Conservation (phyloP, 305 asterid species). For the Lippia alba region DNA sequence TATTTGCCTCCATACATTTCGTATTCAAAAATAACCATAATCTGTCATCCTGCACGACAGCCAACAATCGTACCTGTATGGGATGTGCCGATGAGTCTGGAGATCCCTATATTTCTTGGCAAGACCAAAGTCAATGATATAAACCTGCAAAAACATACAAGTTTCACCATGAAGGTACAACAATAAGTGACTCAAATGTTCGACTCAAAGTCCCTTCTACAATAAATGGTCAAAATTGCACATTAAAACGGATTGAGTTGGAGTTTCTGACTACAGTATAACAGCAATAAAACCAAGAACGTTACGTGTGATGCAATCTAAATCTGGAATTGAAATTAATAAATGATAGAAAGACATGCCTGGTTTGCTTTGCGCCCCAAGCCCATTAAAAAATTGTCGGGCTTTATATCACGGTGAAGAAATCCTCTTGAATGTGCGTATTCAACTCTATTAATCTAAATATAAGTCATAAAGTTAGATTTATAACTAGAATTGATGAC, state of each 20-base stretch:
- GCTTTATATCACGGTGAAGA: slow-evolving; percentile 74
- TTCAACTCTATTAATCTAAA: slow-evolving; percentile 65
- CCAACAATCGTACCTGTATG: slow-evolving; percentile 44
- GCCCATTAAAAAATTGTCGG: slow-evolving; percentile 74
- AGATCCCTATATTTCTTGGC: slow-evolving; percentile 62
- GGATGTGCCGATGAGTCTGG: slow-evolving; percentile 59
- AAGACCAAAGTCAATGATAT: slow-evolving; percentile 56
- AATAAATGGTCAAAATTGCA: too few species aligned
- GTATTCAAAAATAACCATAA: too few species aligned
- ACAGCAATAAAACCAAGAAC: neutral
- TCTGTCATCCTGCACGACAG: neutral
- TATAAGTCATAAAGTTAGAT: slow-evolving; percentile 21
- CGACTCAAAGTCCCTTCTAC: too few species aligned
- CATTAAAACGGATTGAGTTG: too few species aligned
- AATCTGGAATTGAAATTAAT: slow-evolving; percentile 4
- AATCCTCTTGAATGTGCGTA: slow-evolving; percentile 64
- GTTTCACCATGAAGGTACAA: slow-evolving; percentile 21
- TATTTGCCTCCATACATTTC: slow-evolving; percentile 9
- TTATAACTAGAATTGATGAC: slow-evolving; percentile 16
- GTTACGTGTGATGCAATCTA: slow-evolving; percentile 13
- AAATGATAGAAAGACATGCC: slow-evolving; percentile 42
- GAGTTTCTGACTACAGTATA: neutral
- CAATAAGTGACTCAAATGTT: neutral
- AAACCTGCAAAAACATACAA: slow-evolving; percentile 44
- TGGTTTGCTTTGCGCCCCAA: slow-evolving; percentile 75